A percentile compares a stretch with the other conserved stretches of the same genome.
phyloP scores from a whole-genome alignment of 176 grass and related monocot species.

The Eleusine indica region DNA sequence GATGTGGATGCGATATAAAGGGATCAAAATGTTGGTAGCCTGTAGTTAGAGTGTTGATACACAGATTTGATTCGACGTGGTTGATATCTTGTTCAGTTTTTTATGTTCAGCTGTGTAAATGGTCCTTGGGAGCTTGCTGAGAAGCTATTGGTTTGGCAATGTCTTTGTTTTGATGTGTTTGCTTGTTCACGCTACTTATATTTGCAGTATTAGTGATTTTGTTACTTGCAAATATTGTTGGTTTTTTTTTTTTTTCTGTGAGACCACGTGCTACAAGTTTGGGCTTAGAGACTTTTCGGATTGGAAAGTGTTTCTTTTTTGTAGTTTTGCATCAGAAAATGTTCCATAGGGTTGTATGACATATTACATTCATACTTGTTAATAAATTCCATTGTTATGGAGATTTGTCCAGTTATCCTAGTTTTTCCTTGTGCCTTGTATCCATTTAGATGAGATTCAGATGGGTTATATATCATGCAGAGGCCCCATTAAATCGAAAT shows the following conservation, averaged over 20 bases:
- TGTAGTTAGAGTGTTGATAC: neutral
- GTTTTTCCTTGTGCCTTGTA: no score
- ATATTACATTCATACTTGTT: neutral
- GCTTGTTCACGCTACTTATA: neutral
- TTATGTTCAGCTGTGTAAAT: neutral
- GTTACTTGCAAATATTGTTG: neutral
- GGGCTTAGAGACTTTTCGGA: neutral
- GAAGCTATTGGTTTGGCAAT: neutral
- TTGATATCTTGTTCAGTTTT: neutral
- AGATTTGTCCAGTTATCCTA: neutral
- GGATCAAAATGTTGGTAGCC: neutral
- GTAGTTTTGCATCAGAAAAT: constrained; percentile 15
- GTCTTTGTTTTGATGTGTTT: constrained; percentile 4
- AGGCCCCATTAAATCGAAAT: no score
- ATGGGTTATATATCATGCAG: no score
- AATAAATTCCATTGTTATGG: neutral
- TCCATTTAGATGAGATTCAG: no score
- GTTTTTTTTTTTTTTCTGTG: neutral
- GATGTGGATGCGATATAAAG: neutral
- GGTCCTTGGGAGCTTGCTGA: neutral
- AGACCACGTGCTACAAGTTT: neutral
- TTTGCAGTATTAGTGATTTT: neutral
- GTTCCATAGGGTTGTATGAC: neutral
- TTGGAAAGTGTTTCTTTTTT: neutral
- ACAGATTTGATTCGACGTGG: neutral